A percentile compares a stretch with the other conserved stretches of the same genome.
Evolutionary conservation across 1,284 basidiomycete species (phyloP).

Genomic region (Moesziomyces sp.): DNA sequence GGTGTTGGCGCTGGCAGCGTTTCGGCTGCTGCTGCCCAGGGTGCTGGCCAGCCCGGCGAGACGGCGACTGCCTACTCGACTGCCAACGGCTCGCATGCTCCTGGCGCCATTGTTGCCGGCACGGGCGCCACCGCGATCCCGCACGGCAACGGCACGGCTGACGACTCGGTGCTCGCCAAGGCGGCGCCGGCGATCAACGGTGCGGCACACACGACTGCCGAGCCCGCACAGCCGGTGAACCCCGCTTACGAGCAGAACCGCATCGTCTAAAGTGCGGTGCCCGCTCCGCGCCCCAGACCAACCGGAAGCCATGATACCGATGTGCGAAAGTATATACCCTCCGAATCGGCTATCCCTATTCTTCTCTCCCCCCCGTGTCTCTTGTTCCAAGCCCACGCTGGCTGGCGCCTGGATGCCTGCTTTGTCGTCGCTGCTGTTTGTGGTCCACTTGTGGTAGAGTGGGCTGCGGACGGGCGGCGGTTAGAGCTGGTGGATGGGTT

Average conservation of each 20-base stretch:
- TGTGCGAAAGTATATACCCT: constrained; percentile 43
- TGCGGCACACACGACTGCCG: constrained; percentile 25
- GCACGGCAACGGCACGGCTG: constrained; percentile 7
- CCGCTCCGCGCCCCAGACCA: neutral
- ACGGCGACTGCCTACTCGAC: constrained; percentile 36
- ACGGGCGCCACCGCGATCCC: constrained; percentile 37
- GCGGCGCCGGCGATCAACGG: constrained; percentile 46
- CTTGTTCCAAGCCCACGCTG: too few relatives aligned
- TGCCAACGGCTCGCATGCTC: constrained; percentile 28
- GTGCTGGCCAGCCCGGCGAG: constrained; percentile 37
- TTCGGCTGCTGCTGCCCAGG: constrained; percentile 27
- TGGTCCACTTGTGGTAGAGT: too few relatives aligned
- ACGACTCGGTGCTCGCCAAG: constrained; percentile 30
- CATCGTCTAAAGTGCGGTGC: constrained; percentile 21
- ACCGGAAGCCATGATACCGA: constrained; percentile 29
- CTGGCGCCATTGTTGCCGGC: constrained; percentile 37
- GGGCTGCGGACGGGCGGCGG: too few relatives aligned
- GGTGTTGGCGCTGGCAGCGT: constrained; percentile 9
- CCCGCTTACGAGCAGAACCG: constrained; percentile 30
- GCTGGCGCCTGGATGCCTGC: too few relatives aligned
- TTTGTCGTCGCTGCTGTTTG: too few relatives aligned
- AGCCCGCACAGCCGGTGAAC: constrained; percentile 44
- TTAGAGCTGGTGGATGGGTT: too few relatives aligned
- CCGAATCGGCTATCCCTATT: constrained; percentile 1
- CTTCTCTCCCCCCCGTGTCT: neutral